These are phyloP conservation scores for Kalaharituber pfeilii DNA, from an alignment of 2,329 filamentous ascomycete species.

Conservation along the genomic window DNA sequence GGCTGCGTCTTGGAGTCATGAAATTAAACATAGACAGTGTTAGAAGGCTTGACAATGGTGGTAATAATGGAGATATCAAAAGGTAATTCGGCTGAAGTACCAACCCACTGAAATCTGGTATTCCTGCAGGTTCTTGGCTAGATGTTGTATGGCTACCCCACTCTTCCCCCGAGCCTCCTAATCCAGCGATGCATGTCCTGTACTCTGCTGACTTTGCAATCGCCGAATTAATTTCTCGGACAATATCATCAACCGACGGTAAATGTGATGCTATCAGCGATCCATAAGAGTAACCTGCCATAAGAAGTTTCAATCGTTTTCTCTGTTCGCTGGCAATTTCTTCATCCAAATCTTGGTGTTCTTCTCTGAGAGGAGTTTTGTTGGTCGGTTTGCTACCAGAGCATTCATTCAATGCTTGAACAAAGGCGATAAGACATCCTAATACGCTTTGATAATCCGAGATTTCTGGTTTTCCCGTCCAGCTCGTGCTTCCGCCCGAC, in stretches of 20 bases:
- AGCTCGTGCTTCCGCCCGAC: conserved; percentile 65
- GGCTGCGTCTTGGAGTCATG: conserved; percentile 6
- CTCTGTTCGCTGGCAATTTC: too few relatives aligned
- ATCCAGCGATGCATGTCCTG: conserved; percentile 9
- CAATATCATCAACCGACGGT: conserved; percentile 34
- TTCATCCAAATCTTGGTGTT: too few relatives aligned
- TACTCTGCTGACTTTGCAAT: conserved; percentile 25
- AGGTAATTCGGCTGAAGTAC: conserved; percentile 7
- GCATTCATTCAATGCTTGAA: conserved; percentile 25
- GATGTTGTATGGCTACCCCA: conserved; percentile 3
- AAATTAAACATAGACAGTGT: conserved; percentile 10
- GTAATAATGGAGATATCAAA: conserved; percentile 22
- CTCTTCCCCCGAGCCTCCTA: conserved; percentile 6
- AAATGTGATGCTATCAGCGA: conserved; percentile 62
- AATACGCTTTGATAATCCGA: conserved; percentile 68
- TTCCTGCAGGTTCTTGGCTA: not conserved
- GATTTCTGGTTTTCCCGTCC: conserved; percentile 66
- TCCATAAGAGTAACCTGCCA: conserved; percentile 82
- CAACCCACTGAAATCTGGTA: conserved; percentile 4
- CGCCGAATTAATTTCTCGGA: conserved; percentile 27
- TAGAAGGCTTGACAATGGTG: conserved; percentile 31
- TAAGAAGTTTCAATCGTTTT: conserved; percentile 34
- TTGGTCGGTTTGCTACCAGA: too few relatives aligned
- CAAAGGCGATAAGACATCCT: conserved; percentile 62
- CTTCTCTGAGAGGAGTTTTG: too few relatives aligned